A percentile compares a stretch with the other conserved stretches of the same genome.
These are phyloP conservation scores for Fusarium sp. DNA, from an alignment of 2,329 filamentous ascomycete species.

Conservation along the genomic window DNA sequence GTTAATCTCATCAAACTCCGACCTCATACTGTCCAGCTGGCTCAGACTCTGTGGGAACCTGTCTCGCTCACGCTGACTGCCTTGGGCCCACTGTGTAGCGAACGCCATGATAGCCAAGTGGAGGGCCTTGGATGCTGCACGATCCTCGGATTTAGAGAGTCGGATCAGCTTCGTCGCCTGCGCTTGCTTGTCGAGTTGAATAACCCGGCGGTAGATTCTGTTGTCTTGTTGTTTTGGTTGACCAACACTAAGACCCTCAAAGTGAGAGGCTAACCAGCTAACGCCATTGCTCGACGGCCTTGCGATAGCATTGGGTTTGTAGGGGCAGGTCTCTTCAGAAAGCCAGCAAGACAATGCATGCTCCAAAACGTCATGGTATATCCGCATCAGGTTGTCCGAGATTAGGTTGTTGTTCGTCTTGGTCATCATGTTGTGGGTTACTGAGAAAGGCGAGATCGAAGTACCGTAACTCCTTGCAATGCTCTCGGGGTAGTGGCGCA, in stretches of 20 bases:
- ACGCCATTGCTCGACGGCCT: conserved; percentile 40
- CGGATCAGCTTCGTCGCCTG: conserved; percentile 52
- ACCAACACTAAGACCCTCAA: conserved; percentile 40
- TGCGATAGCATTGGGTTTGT: conserved; percentile 43
- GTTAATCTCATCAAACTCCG: conserved; percentile 40
- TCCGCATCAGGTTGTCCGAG: conserved; percentile 44
- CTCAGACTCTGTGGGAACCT: conserved; percentile 36
- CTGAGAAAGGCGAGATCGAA: conserved; percentile 42
- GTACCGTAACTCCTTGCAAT: conserved; percentile 39
- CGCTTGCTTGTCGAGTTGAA: conserved; percentile 58
- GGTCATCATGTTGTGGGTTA: conserved; percentile 39
- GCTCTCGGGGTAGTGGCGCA: conserved; percentile 41
- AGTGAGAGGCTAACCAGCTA: conserved; percentile 42
- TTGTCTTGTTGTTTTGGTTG: conserved; percentile 49
- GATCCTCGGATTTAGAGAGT: conserved; percentile 54
- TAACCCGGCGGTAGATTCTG: conserved; percentile 60
- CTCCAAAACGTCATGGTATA: conserved; percentile 66
- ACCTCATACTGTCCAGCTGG: conserved; percentile 38
- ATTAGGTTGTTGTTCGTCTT: conserved; percentile 43
- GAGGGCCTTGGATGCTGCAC: conserved; percentile 56
- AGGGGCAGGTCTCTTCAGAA: conserved; percentile 64
- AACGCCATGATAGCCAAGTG: conserved; percentile 63
- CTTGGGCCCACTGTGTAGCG: conserved; percentile 58
- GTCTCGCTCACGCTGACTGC: conserved; percentile 41
- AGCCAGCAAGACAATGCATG: conserved; percentile 65